Base-by-base conservation (phyloP, 2,329 filamentous ascomycete species). In the Hymenoscyphus repandus region DNA sequence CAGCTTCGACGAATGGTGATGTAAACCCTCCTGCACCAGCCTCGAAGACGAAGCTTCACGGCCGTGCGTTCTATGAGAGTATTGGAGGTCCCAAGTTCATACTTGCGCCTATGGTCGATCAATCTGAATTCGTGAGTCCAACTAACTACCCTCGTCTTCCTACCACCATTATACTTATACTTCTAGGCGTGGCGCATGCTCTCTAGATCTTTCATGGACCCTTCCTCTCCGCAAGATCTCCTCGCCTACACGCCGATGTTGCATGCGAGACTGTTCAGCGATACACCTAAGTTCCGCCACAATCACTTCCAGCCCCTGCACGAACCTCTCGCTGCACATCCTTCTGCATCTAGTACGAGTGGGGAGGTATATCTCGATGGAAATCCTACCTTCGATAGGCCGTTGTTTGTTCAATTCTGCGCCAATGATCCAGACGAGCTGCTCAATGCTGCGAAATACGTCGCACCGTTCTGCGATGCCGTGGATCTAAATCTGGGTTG, bases 221-320 rank as follows among this genome's bases (percentile, higher is more conserved):
- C 83, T 5, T 74, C 82, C 44, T 75, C 83, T 48, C 78, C 81
- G 41, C 74, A 77, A 49, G 78, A 76, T 18, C 73, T 97, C 32
- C 80, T 97, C 40, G 88, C 90, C 44, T 99, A 99, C 67, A 90
- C 90, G 1, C 93, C 93, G 44, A 99, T 99, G 93, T 80, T 96
- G 56, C 93, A 99, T 68, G 90, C 93, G 2, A 87, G 91, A 49
- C 78, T 97, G 58, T 99, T 95, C 67, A 77, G 78, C 40, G 86
- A 95, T 56, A 83, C 80, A 10, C 73, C 81, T 17, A 85, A 84
- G 55, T 95, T 95, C 69, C 85, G 92, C 59, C 77, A 82, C 47
- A 74, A 83, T 7, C 85, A 93, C 68, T 96, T 97, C 69, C 87
- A 96, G 62, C 82, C 62, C 22, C 37, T 62, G 66, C 64, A 70